Evolutionary conservation across 2,329 filamentous ascomycete species (phyloP), one percentile per base, ranked within the genome.

Genomic region (Fusarium tjaetaba): DNA sequence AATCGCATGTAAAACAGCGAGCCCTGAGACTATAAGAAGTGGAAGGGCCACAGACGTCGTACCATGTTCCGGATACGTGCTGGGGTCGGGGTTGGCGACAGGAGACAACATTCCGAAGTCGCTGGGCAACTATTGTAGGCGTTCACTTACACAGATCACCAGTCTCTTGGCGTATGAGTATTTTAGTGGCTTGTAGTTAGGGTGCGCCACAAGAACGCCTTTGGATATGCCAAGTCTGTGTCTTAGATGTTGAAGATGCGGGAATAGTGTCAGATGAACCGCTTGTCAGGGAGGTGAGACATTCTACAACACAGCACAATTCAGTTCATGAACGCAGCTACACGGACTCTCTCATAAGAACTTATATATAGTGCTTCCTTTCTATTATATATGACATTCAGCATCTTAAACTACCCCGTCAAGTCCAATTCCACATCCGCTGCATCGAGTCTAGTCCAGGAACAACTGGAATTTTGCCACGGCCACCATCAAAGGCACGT

Each of bases 401-500:
- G 7, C 8, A 3, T n/a, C 42, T 24, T 41, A 7, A n/a, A 7
- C 11, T 14, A 4, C 2, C 16, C 2, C 15, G 8, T 30, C 8
- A 15, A 18, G 45, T 30, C 2, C 28, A 51, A 55, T 46, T 26
- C 34, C 34, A 42, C 14, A 20, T 30, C 61, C 41, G 61, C 61
- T 71, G 68, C 68, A 61, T 71, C 53, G 11, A 71, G 61, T 36
- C 30, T 71, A 71, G 68, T 53, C 30, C 61, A 71, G 67, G 67
- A 67, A 71, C 68, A 43, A 68, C 68, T 71, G 69, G 68, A 71
- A 71, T 71, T 62, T 68, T 53, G 68, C 62, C 69, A 63, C 68
- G n/a, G 7, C 32, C 34, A 22, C 56, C 32, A 42, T 5, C 38
- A 24, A 56, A 67, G 51, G 42, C 22, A 39, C 45, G 22, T 5